Conservation (phyloP, 2,329 filamentous ascomycete genomes). For the Furcasterigmium furcatum region DNA sequence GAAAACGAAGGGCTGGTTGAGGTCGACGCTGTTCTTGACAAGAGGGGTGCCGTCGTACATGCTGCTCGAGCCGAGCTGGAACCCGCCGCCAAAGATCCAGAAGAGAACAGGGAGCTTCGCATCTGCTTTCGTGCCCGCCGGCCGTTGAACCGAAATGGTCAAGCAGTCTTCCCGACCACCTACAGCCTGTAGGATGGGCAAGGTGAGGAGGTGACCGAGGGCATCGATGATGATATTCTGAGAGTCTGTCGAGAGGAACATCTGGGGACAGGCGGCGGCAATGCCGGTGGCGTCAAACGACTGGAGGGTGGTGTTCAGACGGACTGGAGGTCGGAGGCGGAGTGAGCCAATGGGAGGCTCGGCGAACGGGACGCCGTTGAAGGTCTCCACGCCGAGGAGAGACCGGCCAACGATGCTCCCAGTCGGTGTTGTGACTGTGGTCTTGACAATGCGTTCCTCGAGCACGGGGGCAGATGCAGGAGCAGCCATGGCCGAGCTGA, state of each 20-base stretch:
- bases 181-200: constrained; percentile 54
- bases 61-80: constrained; percentile 47
- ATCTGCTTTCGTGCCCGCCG: constrained; percentile 47
- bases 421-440: constrained; percentile 51
- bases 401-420: constrained; percentile 52
- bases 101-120: constrained; percentile 64
- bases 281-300: constrained; percentile 56
- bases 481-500: background rate
- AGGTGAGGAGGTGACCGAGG: constrained; percentile 46
- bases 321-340: constrained; percentile 66
- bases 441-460: constrained; percentile 19
- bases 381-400: constrained; percentile 57
- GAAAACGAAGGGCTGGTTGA: constrained; percentile 66
- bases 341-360: constrained; percentile 63
- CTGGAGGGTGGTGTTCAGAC: constrained; percentile 54
- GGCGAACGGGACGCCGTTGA: constrained; percentile 74
- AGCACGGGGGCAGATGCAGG: background rate
- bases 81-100: constrained; percentile 70
- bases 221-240: constrained; percentile 36
- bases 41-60: constrained; percentile 51
- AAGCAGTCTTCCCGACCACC: constrained; percentile 63
- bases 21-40: constrained; percentile 37
- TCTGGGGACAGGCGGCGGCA: constrained; percentile 68
- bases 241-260: constrained; percentile 53
- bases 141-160: constrained; percentile 57